A percentile compares a stretch with the other conserved stretches of the same genome.
phyloP scores from a whole-genome alignment of 371 early-diverging fungal species.

The Parasitella parasitica region DNA sequence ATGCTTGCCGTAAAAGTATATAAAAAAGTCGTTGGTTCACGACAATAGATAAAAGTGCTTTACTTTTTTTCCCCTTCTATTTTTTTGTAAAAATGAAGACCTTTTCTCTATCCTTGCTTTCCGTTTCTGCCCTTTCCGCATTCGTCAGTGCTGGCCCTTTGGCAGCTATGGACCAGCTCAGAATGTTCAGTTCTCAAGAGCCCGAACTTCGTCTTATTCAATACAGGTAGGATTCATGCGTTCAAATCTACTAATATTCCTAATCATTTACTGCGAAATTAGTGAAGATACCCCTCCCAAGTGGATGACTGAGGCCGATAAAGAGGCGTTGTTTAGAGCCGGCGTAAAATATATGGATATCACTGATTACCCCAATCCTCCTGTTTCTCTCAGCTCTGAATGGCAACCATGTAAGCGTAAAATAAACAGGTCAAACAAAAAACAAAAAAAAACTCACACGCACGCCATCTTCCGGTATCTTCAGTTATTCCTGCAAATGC shows the following conservation, averaged over 20 bases:
- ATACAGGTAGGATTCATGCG: constrained; percentile 26
- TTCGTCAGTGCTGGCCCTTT: constrained; percentile 31
- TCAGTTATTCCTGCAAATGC: constrained; percentile 49
- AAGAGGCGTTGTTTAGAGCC: constrained; percentile 62
- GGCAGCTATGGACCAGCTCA: constrained; percentile 25
- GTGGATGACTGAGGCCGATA: constrained; percentile 70
- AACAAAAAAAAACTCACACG: background rate
- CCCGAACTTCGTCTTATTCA: constrained; percentile 37
- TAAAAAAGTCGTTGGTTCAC: no score
- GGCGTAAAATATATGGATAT: constrained; percentile 85
- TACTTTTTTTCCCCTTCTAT: constrained; percentile 1
- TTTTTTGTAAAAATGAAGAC: constrained; percentile 18
- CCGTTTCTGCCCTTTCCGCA: constrained; percentile 25
- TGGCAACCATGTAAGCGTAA: constrained; percentile 30
- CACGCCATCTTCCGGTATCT: background rate
- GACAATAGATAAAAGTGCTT: constrained; percentile 1
- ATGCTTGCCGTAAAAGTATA: background rate
- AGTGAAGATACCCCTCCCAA: constrained; percentile 50
- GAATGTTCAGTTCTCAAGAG: constrained; percentile 19
- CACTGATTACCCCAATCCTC: constrained; percentile 62
- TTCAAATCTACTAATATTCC: no score
- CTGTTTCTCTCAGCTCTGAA: background rate
- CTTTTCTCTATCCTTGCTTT: constrained; percentile 24
- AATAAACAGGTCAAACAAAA: background rate
- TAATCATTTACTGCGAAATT: background rate